Conservation (phyloP, 768 basidiomycete genomes). For the Amanita rubescens region DNA sequence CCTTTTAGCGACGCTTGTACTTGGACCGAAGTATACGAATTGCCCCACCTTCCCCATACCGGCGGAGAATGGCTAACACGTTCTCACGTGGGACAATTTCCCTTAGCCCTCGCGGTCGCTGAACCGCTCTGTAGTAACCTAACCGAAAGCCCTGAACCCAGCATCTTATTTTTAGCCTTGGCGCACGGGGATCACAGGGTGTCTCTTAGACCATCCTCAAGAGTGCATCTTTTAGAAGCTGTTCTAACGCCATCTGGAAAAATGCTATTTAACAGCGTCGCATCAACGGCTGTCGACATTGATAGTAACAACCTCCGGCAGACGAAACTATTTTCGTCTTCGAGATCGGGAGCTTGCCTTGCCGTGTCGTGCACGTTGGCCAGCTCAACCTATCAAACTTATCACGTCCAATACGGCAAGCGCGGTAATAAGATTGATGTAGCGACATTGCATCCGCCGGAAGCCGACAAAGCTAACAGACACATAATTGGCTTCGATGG, state of each 20-base stretch:
- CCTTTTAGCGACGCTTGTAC: background rate
- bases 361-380: slow-evolving; percentile 1
- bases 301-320: background rate
- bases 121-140: background rate
- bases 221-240: background rate
- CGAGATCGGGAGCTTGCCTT: background rate
- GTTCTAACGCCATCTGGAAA: background rate
- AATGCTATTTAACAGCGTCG: background rate
- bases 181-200: background rate
- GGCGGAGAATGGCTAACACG: background rate
- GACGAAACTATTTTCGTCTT: background rate
- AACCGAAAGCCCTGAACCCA: background rate
- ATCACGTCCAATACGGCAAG: background rate
- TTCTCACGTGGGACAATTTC: background rate
- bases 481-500: slow-evolving; percentile 2
- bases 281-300: background rate
- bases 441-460: background rate
- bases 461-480: background rate
- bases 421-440: background rate
- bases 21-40: background rate
- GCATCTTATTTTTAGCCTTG: background rate
- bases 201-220: too few species aligned
- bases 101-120: background rate
- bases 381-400: background rate
- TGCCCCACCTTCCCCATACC: background rate